A percentile compares a stretch with the other conserved stretches of the same genome.
phyloP scores from a whole-genome alignment of 192 early-diverging fungal species.

The Gonapodya sp. region DNA sequence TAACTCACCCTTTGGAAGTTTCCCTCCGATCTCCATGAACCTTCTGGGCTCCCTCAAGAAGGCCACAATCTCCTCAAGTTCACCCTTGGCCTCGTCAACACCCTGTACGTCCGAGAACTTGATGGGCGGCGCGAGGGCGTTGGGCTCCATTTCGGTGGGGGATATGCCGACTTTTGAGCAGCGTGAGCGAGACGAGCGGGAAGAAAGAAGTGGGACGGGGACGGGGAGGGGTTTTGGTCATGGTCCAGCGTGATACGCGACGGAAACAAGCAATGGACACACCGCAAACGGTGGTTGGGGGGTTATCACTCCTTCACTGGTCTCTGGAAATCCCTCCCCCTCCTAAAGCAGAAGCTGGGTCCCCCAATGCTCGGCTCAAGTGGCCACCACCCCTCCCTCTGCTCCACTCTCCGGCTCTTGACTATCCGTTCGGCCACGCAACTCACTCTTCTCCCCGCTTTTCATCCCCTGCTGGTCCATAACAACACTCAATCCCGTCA shows the following conservation, averaged over 20 bases:
- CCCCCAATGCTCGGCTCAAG: too few relatives aligned
- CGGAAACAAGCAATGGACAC: neutral
- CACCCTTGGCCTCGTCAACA: conserved; percentile 96
- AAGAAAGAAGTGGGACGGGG: neutral
- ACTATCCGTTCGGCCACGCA: conserved; percentile 25
- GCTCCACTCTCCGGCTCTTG: too few relatives aligned
- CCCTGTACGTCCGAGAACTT: conserved; percentile 93
- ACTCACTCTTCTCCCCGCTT: neutral
- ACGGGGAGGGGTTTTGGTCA: neutral
- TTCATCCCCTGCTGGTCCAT: conserved; percentile 43
- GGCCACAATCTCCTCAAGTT: conserved; percentile 90
- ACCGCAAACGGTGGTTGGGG: neutral
- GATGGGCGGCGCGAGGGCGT: conserved; percentile 42
- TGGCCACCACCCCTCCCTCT: too few relatives aligned
- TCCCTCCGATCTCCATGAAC: conserved; percentile 88
- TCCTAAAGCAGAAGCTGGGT: too few relatives aligned
- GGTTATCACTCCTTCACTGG: conserved; percentile 14
- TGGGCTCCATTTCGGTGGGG: conserved; percentile 35
- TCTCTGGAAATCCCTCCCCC: too few relatives aligned
- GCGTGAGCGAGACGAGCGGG: neutral
- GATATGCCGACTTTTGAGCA: conserved; percentile 25
- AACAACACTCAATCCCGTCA: conserved; percentile 40
- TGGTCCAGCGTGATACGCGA: neutral
- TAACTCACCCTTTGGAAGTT: conserved; percentile 85
- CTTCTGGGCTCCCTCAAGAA: conserved; percentile 87